phyloP scores from a whole-genome alignment of 352 stramenopile species.

The Blastocystis sp. region DNA sequence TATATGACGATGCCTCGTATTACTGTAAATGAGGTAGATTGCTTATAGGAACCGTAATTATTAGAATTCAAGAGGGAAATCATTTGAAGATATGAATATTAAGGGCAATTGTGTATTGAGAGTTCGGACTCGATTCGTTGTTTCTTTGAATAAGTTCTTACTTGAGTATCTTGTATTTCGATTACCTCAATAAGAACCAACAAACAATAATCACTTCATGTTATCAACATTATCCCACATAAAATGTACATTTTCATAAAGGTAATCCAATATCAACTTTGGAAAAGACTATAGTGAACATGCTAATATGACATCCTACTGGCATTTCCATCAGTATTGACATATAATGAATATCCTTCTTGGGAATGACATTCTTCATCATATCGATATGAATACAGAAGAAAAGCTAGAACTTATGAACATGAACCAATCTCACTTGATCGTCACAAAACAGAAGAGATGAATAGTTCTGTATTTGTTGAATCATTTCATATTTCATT shows the following conservation, averaged over 20 bases:
- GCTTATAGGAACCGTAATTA: background rate
- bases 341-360: background rate
- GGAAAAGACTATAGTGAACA: slow-evolving; percentile 7
- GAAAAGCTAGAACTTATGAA: background rate
- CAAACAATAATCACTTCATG: background rate
- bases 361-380: background rate
- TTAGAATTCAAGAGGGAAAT: background rate
- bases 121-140: background rate
- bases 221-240: slow-evolving; percentile 5
- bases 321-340: background rate
- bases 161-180: no score
- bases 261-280: background rate
- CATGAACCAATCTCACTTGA: background rate
- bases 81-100: slow-evolving; percentile 13
- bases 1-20: slow-evolving; percentile 17
- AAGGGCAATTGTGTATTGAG: slow-evolving; percentile 51
- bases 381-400: background rate
- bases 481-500: background rate
- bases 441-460: background rate
- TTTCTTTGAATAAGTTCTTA: background rate
- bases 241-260: background rate
- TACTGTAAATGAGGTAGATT: background rate
- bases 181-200: no score
- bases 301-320: background rate
- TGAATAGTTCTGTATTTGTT: background rate